These are phyloP conservation scores for Chamaecrista fasciculata DNA, from an alignment of 306 rosid genomes.

Conservation along the genomic window DNA sequence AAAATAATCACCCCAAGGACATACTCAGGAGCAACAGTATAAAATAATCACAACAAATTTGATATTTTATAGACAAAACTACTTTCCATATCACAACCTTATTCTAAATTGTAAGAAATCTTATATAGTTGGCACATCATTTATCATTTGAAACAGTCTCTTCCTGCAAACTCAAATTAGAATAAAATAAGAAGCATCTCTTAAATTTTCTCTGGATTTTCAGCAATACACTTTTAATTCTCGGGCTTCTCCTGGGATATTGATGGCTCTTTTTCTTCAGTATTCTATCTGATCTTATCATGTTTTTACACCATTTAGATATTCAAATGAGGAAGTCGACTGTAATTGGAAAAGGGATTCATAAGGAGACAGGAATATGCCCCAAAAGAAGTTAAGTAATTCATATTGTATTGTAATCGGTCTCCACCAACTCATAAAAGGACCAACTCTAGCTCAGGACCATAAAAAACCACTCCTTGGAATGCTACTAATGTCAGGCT, in stretches of 20 bases:
- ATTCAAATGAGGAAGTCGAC: conserved; percentile 2
- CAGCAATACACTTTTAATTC: background rate
- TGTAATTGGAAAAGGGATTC: background rate
- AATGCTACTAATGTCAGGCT: background rate
- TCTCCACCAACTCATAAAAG: too few species aligned
- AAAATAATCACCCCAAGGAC: too few species aligned
- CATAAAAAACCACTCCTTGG: background rate
- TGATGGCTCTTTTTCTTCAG: background rate
- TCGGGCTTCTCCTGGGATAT: background rate
- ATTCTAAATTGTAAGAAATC: too few species aligned
- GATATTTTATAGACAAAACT: too few species aligned
- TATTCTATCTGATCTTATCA: conserved; percentile 16
- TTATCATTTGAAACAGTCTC: conserved; percentile 94
- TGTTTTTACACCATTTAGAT: conserved; percentile 3
- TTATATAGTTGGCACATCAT: conserved; percentile 92
- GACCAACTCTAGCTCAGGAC: background rate
- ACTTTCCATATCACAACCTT: too few species aligned
- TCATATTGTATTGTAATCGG: too few species aligned
- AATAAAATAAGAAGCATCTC: conserved; percentile 27
- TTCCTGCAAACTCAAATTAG: conserved; percentile 40
- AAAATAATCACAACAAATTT: too few species aligned
- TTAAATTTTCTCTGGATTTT: background rate
- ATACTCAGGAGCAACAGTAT: too few species aligned
- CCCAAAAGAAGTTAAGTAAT: background rate
- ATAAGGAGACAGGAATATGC: background rate